A percentile compares a stretch with the other conserved stretches of the same genome.
phyloP scores from a whole-genome alignment of 352 stramenopile species.

The Aphanomyces stellatus region DNA sequence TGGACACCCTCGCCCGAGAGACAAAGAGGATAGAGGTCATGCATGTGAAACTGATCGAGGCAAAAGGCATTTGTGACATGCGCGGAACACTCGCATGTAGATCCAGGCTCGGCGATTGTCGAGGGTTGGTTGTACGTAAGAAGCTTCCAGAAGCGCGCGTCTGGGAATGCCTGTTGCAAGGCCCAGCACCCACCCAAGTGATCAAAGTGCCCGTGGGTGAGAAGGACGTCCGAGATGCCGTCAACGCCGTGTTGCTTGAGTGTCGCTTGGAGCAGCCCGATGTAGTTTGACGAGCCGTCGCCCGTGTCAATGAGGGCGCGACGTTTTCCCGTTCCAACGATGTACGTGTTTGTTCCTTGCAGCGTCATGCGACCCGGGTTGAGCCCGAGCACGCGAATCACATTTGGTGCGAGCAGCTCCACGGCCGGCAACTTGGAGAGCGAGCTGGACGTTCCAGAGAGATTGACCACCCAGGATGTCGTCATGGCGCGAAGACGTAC shows the following conservation, averaged over 20 bases:
- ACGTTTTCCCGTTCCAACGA: constrained; percentile 54
- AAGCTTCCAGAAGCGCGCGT: constrained; percentile 61
- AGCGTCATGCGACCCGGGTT: constrained; percentile 87
- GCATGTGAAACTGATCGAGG: constrained; percentile 1
- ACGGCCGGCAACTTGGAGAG: constrained; percentile 23
- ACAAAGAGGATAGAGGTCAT: background rate
- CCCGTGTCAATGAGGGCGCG: constrained; percentile 73
- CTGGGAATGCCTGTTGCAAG: constrained; percentile 42
- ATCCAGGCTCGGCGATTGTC: no score
- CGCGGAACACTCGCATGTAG: constrained; percentile 12
- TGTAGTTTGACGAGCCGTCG: constrained; percentile 58
- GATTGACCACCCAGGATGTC: background rate
- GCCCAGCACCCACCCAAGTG: constrained; percentile 78
- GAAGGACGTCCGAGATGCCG: constrained; percentile 64
- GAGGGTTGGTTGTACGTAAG: constrained; percentile 1
- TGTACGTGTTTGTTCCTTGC: constrained; percentile 84
- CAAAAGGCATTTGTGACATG: constrained; percentile 9
- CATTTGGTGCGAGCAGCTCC: constrained; percentile 30
- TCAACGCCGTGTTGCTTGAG: constrained; percentile 33
- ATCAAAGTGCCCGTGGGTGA: constrained; percentile 86
- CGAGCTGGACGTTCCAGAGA: background rate
- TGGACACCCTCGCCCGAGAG: background rate
- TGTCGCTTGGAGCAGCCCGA: constrained; percentile 32
- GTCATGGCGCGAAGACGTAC: background rate
- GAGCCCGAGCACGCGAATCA: constrained; percentile 67